Base-by-base conservation (phyloP, 108 stramenopile species). In the Skeletonema potamos region DNA sequence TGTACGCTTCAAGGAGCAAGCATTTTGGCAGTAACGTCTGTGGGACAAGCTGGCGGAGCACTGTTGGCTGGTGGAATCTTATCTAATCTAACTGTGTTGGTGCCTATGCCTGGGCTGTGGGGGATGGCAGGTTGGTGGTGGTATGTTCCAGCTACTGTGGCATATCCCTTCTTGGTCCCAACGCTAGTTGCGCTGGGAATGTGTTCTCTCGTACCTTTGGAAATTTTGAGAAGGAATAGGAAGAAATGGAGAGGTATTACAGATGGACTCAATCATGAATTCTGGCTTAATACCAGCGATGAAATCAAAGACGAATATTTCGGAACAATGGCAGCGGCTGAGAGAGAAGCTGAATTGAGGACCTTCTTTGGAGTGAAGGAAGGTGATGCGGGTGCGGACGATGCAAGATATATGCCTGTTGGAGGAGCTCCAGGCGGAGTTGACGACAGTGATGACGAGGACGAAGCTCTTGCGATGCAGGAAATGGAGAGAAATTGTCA, bases 131-230 rank as follows among this genome's bases (percentile, higher is more conserved):
- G 83, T 1, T 84, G 78, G 76, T 81, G 70, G 71, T 84, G 83
- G 83, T 84, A 77, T 24, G 80, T 84, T 1, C 83, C 83, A 6
- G 79, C 80, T 27, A 84, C 83, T 0, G 83, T 84, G 15, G 83
- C 83, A 3, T 84, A 84, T 67, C 83, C 83, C 2, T 73, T 84
- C 30, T 46, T 84, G 1, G 78, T 84, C 1, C 83, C 83, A 6
- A 76, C 81, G 39, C 41, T 84, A 11, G 78, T 84, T 0, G 70
- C 73, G 17, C 63, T 81, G 33, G 83, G 83, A 7, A 68, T 84
- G 73, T 62, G 44, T 17, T 71, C 68, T 34, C 66, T 84, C 12
- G 72, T 84, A 6, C 83, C 83, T 11, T 41, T 81, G 20, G 83
- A 84, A 27, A 74, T 81, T 26, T 64, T 84, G 28, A 30, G 79